Evolutionary conservation across 805 yeast species (phyloP).

Genomic region (Ogataea methylovora): DNA sequence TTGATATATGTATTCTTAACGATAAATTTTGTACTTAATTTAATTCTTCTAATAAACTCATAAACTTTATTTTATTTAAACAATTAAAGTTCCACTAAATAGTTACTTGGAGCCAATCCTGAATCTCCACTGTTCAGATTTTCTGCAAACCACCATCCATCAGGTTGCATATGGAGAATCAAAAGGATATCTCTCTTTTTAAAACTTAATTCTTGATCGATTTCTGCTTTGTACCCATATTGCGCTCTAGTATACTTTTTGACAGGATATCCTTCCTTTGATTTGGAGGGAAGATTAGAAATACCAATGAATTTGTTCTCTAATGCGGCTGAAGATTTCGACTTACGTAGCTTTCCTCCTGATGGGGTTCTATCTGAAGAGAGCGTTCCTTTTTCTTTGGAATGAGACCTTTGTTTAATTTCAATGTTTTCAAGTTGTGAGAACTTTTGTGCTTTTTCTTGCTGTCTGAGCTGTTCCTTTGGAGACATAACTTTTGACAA

Average conservation of each 20-base stretch:
- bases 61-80: no score
- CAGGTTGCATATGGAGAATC: slow-evolving; percentile 52
- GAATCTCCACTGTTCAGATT: slow-evolving; percentile 34
- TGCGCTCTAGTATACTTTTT: slow-evolving; percentile 45
- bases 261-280: slow-evolving; percentile 49
- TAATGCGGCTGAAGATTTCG: slow-evolving; percentile 23
- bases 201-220: slow-evolving; percentile 55
- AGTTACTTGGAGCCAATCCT: slow-evolving; percentile 64
- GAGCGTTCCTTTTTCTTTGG: slow-evolving; percentile 1
- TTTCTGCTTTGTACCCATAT: slow-evolving; percentile 51
- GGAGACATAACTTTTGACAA: background rate
- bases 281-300: slow-evolving; percentile 35
- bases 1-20: background rate
- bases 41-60: background rate
- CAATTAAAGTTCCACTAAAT: slow-evolving; percentile 26
- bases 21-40: background rate
- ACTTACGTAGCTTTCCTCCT: slow-evolving; percentile 7
- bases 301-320: slow-evolving; percentile 11
- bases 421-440: no score
- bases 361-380: slow-evolving; percentile 9
- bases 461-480: background rate
- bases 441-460: background rate
- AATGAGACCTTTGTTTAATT: background rate
- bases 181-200: slow-evolving; percentile 48
- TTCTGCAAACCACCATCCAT: slow-evolving; percentile 74